phyloP scores from a whole-genome alignment of 2,329 filamentous ascomycete species.

The Fusarium chlamydosporum region DNA sequence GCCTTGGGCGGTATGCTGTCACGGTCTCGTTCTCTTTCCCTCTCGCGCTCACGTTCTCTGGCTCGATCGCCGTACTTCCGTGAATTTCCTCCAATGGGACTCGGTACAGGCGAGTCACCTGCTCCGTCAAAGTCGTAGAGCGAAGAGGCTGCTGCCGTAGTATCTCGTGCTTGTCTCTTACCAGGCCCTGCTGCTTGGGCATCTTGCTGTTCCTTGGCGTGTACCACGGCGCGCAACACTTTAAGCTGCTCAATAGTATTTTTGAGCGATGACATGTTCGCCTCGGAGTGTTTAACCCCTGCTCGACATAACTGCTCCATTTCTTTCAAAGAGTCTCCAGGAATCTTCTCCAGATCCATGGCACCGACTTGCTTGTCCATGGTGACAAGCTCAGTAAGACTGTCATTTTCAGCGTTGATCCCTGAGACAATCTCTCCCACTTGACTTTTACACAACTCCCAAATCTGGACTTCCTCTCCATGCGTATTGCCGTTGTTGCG shows the following conservation, averaged over 20 bases:
- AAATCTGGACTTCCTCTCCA: conserved; percentile 62
- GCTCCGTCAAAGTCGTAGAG: conserved; percentile 63
- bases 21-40: conserved; percentile 53
- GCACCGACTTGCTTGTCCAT: conserved; percentile 60
- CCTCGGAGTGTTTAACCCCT: conserved; percentile 60
- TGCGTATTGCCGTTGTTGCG: conserved; percentile 61
- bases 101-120: conserved; percentile 63
- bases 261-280: conserved; percentile 56
- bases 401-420: conserved; percentile 61
- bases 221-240: conserved; percentile 60
- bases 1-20: conserved; percentile 67
- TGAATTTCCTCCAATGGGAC: conserved; percentile 56
- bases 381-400: conserved; percentile 56
- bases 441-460: conserved; percentile 59
- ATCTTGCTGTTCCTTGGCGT: conserved; percentile 61
- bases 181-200: conserved; percentile 52
- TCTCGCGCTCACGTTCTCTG: conserved; percentile 57
- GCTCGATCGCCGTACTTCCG: conserved; percentile 56
- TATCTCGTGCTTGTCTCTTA: conserved; percentile 50
- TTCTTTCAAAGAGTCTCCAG: conserved; percentile 57
- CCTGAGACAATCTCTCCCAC: conserved; percentile 58
- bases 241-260: conserved; percentile 60
- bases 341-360: conserved; percentile 57
- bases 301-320: conserved; percentile 62
- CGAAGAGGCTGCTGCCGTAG: conserved; percentile 53